Base-by-base conservation (phyloP, 78 protist genomes). In the Polysphondylium violaceum region DNA sequence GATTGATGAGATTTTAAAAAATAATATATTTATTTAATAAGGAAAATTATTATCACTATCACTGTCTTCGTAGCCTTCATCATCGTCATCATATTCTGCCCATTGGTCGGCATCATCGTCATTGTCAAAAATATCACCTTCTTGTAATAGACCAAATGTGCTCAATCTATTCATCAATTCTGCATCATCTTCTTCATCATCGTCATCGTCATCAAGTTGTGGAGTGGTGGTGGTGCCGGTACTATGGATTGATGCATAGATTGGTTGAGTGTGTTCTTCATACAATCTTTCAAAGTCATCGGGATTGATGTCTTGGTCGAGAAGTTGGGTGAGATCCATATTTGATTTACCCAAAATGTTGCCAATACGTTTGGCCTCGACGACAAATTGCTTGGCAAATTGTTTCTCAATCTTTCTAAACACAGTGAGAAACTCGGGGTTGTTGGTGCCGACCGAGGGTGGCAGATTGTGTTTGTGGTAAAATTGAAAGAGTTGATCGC, bases 401-500 rank as follows among this genome's bases (percentile, higher is more conserved):
- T 36, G 51, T 2, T 29, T 36, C 33, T 72, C 78, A 8, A 72
- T 72, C 25, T 41, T 51, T 50, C 72, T 21, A 25, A 35, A 27
- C 53, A 47, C 61, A 44, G 2, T 29, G 5, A 17, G 16, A 35
- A 63, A 63, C 31, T 43, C 63, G 1, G 33, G 21, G 9, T 43
- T 25, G 64, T 36, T 63, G 11, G 11, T 2, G 38, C 27, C 25
- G 8, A 7, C 9, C 16, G 51, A 25, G 1, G 76, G 76, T 36
- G 56, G 36, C 19, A 56, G 4, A 12, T n/a, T 27, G n/a, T 50
- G 31, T 31, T 77, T 63, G 33, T 78, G 88, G 51, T 65, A 78
- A 21, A 64, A 78, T 65, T 65, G 55, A 38, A 78, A 78, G 33
- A 78, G 8, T 29, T 50, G 43, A 25, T 78, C 88, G 53, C 88